Conservation (phyloP, 306 rosid genomes). For the Senna siamea region DNA sequence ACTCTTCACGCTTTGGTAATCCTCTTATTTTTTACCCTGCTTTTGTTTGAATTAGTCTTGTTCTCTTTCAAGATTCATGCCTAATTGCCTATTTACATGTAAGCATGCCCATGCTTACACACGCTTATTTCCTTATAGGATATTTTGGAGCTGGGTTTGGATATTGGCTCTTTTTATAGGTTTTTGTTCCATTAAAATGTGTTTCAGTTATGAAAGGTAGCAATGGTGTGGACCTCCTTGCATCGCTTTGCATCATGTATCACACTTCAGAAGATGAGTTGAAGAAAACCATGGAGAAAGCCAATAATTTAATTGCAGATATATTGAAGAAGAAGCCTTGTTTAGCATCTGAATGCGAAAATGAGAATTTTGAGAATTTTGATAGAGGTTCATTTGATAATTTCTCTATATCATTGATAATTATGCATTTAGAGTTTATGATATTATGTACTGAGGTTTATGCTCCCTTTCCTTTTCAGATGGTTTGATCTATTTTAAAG, state of each 20-base stretch:
- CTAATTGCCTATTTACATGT: neutral
- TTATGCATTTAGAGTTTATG: slow-evolving; percentile 9
- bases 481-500: slow-evolving; percentile 82
- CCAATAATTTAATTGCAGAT: slow-evolving; percentile 70
- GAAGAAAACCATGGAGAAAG: slow-evolving; percentile 78
- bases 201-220: slow-evolving; percentile 68
- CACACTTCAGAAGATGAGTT: slow-evolving; percentile 88
- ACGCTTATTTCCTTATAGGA: neutral
- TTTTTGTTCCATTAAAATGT: slow-evolving; percentile 39
- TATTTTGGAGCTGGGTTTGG: slow-evolving; percentile 3
- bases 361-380: slow-evolving; percentile 68
- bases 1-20: slow-evolving; percentile 77
- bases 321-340: slow-evolving; percentile 77
- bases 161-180: slow-evolving; percentile 13
- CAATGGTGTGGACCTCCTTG: slow-evolving; percentile 82
- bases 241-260: slow-evolving; percentile 79
- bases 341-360: slow-evolving; percentile 67
- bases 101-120: neutral
- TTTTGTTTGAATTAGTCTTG: slow-evolving; percentile 9
- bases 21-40: neutral
- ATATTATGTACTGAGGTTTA: slow-evolving; percentile 25
- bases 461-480: slow-evolving; percentile 53
- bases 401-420: slow-evolving; percentile 10
- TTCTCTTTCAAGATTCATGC: neutral
- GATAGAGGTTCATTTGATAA: slow-evolving; percentile 62